Conservation (phyloP, 2,329 filamentous ascomycete genomes). For the Xylaria sp. region DNA sequence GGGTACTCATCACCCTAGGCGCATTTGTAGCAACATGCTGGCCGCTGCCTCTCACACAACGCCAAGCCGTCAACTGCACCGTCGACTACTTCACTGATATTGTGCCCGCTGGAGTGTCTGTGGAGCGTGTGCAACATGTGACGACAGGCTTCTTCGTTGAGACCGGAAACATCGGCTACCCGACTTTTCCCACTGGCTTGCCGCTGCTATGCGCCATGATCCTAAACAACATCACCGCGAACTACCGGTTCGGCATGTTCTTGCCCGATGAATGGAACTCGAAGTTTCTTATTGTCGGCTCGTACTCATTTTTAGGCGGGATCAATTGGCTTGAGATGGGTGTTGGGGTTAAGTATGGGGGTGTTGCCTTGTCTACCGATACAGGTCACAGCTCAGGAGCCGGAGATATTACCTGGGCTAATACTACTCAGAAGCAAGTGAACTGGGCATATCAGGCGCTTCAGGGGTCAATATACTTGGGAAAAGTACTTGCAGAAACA, state of each 20-base stretch:
- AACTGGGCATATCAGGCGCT: conserved; percentile 51
- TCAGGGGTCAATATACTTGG: conserved; percentile 58
- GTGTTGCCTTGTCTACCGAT: conserved; percentile 52
- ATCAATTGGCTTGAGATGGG: conserved; percentile 51
- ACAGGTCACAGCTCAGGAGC: conserved; percentile 50
- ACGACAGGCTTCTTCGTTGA: conserved; percentile 43
- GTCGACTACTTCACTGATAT: conserved; percentile 41
- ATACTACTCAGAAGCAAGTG: conserved; percentile 46
- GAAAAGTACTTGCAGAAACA: conserved; percentile 56
- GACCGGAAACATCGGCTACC: conserved; percentile 46
- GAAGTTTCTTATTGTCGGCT: conserved; percentile 44
- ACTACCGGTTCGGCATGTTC: conserved; percentile 49
- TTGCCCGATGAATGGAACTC: conserved; percentile 47
- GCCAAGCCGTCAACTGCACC: conserved; percentile 40
- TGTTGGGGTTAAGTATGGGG: conserved; percentile 40
- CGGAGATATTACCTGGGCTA: conserved; percentile 50
- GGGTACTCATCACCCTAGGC: conserved; percentile 24
- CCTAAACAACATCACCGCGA: conserved; percentile 43
- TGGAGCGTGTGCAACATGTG: conserved; percentile 43
- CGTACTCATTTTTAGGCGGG: conserved; percentile 46
- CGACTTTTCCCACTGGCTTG: conserved; percentile 42
- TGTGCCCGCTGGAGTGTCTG: conserved; percentile 32
- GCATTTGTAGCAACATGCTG: conserved; percentile 25
- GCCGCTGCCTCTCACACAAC: conserved; percentile 22
- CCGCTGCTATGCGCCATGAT: conserved; percentile 47